Conservation (phyloP, 495 filamentous ascomycete genomes). For the Letharia columbiana region DNA sequence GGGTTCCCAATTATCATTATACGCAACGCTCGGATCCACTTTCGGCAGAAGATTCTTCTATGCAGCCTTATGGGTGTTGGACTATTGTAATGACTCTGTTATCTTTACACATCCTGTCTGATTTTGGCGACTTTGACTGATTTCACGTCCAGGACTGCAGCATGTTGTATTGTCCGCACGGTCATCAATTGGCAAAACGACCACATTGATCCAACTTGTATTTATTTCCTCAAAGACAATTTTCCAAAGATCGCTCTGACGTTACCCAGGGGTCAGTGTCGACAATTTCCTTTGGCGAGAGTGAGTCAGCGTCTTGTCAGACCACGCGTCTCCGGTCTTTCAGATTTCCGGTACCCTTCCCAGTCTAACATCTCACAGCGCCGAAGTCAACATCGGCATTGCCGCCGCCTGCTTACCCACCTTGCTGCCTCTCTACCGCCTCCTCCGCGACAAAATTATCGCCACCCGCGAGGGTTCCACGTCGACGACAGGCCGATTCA, state of each 20-base stretch:
- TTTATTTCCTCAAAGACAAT: background rate
- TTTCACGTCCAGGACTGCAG: slow-evolving; percentile 10
- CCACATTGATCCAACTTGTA: slow-evolving; percentile 7
- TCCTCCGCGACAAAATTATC: slow-evolving; percentile 3
- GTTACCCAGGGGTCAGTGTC: background rate
- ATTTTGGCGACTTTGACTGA: background rate
- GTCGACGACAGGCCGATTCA: background rate
- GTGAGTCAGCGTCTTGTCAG: background rate
- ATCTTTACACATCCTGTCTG: background rate
- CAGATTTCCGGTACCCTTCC: background rate
- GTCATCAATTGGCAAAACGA: slow-evolving; percentile 10
- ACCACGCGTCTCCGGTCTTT: background rate
- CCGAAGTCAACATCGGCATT: slow-evolving; percentile 7
- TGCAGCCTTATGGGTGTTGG: slow-evolving; percentile 32
- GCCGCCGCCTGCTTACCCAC: slow-evolving; percentile 8
- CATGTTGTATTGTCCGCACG: slow-evolving; percentile 16
- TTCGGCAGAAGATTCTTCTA: slow-evolving; percentile 27
- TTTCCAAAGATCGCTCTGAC: background rate
- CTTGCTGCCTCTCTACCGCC: slow-evolving; percentile 9
- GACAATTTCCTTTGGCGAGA: slow-evolving; percentile 8
- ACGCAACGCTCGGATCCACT: slow-evolving; percentile 18
- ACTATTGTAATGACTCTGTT: slow-evolving; percentile 17
- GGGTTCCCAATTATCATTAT: slow-evolving; percentile 31
- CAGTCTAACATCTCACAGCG: background rate
- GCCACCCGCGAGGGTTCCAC: background rate